These are phyloP conservation scores for Ceratocystis variospora DNA, from an alignment of 2,329 filamentous ascomycete genomes.

Conservation along the genomic window DNA sequence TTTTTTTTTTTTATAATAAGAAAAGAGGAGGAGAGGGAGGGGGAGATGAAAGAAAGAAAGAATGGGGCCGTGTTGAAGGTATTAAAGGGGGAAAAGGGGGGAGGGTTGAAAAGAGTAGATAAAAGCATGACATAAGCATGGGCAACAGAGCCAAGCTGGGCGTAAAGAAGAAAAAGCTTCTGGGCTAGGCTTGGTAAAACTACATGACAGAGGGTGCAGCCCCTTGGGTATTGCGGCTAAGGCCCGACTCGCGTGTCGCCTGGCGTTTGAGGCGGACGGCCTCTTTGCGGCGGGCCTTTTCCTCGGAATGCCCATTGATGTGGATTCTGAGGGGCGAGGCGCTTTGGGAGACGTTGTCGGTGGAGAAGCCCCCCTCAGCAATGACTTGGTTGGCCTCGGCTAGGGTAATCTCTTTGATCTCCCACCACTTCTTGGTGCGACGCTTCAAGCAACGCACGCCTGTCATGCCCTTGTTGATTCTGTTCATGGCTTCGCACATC, in stretches of 20 bases:
- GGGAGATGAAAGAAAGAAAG: too few relatives aligned
- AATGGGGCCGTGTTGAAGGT: too few relatives aligned
- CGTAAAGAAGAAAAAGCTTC: background rate
- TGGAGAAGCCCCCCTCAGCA: constrained; percentile 7
- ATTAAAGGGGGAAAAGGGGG: too few relatives aligned
- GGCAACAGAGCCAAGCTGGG: background rate
- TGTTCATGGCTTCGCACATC: constrained; percentile 13
- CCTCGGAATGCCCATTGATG: constrained; percentile 1
- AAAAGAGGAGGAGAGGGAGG: background rate
- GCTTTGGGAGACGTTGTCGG: background rate
- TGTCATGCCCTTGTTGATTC: constrained; percentile 7
- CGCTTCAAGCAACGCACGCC: constrained; percentile 12
- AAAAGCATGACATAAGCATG: background rate
- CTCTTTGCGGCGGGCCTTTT: constrained; percentile 10
- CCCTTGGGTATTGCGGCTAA: background rate
- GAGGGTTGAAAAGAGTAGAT: too few relatives aligned
- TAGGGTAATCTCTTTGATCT: constrained; percentile 12
- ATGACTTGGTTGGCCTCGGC: constrained; percentile 1
- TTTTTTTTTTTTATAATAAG: background rate
- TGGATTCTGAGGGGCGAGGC: background rate
- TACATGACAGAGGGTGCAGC: background rate
- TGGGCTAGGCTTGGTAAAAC: background rate
- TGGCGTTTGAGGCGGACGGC: constrained; percentile 4
- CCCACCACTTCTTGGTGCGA: constrained; percentile 13
- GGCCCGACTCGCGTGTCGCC: background rate